phyloP scores from a whole-genome alignment of 805 yeast genomes.

The Yamadazyma phyllophila region DNA sequence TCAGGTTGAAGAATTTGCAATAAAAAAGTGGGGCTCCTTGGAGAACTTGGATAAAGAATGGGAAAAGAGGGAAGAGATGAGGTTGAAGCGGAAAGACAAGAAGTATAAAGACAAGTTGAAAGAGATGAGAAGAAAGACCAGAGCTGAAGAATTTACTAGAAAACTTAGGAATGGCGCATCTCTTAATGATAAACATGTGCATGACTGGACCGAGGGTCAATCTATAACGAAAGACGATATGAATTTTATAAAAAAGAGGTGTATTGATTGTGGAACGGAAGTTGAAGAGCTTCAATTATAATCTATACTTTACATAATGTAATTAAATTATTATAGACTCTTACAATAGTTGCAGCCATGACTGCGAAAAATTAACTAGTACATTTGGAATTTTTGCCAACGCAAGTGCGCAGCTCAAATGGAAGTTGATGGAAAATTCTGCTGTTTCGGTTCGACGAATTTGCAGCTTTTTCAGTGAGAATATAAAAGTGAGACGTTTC shows the following conservation, averaged over 20 bases:
- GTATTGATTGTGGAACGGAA: constrained; percentile 80
- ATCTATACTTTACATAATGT: neutral
- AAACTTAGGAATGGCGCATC: constrained; percentile 56
- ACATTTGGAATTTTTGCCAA: neutral
- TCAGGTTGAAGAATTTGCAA: constrained; percentile 92
- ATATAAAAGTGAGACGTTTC: constrained; percentile 4
- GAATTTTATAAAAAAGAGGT: constrained; percentile 52
- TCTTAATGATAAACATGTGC: constrained; percentile 63
- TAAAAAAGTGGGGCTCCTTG: constrained; percentile 90
- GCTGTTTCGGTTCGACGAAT: constrained; percentile 9
- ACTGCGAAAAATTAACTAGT: neutral
- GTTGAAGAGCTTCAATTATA: constrained; percentile 67
- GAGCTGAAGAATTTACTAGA: constrained; percentile 88
- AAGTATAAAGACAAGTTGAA: constrained; percentile 72
- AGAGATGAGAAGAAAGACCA: constrained; percentile 86
- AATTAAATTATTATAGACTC: too few relatives aligned
- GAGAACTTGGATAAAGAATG: constrained; percentile 92
- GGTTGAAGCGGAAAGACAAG: constrained; percentile 71
- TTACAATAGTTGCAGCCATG: constrained; percentile 2
- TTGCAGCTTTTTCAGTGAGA: constrained; percentile 9
- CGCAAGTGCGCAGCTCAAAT: constrained; percentile 10
- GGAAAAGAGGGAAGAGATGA: constrained; percentile 73
- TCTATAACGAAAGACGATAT: constrained; percentile 20
- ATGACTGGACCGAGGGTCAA: constrained; percentile 61
- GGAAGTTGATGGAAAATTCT: constrained; percentile 18